A percentile compares a stretch with the other conserved stretches of the same genome.
Conservation (phyloP, 2,329 filamentous ascomycete genomes). For the Xylaria sp. region DNA sequence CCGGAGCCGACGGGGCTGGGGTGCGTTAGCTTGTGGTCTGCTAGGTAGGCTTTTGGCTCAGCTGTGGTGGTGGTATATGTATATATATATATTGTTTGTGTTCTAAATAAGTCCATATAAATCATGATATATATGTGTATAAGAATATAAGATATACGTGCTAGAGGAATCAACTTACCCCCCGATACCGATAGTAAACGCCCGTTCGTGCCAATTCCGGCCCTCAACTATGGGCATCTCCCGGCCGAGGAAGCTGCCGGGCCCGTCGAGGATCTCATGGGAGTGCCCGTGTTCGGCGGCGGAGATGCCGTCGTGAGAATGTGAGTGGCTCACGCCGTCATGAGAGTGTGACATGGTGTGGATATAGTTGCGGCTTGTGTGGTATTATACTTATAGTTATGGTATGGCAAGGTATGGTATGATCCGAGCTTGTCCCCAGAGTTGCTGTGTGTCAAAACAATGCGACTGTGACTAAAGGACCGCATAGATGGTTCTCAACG, state of each 20-base stretch:
- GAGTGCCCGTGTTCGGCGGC: constrained; percentile 87
- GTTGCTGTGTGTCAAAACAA: constrained; percentile 27
- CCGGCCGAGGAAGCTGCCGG: constrained; percentile 86
- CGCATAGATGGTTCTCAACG: background rate
- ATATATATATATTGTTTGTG: too few species aligned
- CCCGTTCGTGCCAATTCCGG: constrained; percentile 85
- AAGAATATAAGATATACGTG: too few species aligned
- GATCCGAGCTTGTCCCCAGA: background rate
- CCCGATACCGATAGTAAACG: constrained; percentile 97
- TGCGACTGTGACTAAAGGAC: constrained; percentile 30
- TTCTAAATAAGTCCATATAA: too few species aligned
- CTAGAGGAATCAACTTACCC: too few species aligned
- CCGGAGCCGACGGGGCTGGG: constrained; percentile 88
- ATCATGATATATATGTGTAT: background rate
- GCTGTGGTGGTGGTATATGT: too few species aligned
- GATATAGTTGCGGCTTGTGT: background rate
- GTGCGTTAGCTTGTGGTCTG: constrained; percentile 32
- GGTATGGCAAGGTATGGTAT: background rate
- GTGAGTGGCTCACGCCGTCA: constrained; percentile 56
- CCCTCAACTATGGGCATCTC: constrained; percentile 96
- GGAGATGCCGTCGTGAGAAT: constrained; percentile 62
- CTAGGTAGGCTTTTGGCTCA: too few species aligned
- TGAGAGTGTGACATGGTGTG: constrained; percentile 57
- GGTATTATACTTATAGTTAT: background rate
- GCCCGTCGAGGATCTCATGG: constrained; percentile 94